Conservation (phyloP, 2,329 filamentous ascomycete genomes). For the Diplocarpon mali region DNA sequence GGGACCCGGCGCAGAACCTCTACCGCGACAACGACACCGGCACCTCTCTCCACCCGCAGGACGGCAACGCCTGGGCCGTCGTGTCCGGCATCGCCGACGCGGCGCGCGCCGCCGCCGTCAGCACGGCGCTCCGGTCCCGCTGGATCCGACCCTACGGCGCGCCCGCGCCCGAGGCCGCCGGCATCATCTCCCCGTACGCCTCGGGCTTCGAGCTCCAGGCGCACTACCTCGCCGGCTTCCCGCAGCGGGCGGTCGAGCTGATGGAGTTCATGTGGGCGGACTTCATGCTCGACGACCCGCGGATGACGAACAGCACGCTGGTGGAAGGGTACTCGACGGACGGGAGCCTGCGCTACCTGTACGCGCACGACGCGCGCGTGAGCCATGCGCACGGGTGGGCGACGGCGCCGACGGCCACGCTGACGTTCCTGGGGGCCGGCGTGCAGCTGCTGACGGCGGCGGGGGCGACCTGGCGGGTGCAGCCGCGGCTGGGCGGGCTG, state of each 20-base stretch:
- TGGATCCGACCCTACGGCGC: conserved; percentile 33
- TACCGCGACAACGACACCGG: conserved; percentile 44
- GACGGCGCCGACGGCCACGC: no score
- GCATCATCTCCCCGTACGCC: conserved; percentile 37
- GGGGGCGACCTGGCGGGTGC: conserved; percentile 20
- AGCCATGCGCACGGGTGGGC: no score
- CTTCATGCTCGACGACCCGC: conserved; percentile 39
- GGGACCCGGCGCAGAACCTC: conserved; percentile 31
- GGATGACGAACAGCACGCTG: conserved; percentile 30
- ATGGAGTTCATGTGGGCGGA: conserved; percentile 43
- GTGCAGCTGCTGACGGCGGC: no score
- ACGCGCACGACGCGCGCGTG: no score
- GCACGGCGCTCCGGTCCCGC: conserved; percentile 10
- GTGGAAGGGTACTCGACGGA: conserved; percentile 29
- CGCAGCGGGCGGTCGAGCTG: conserved; percentile 40
- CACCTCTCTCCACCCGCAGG: conserved; percentile 41
- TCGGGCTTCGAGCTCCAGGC: conserved; percentile 35
- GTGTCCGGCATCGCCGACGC: conserved; percentile 22
- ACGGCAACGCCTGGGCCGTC: conserved; percentile 44
- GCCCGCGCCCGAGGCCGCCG: conserved; percentile 36
- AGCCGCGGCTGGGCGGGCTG: conserved; percentile 28
- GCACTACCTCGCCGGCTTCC: conserved; percentile 33
- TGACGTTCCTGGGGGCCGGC: no score
- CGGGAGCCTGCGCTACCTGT: conserved; percentile 27
- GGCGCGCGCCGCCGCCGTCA: conserved; percentile 29